Base-by-base conservation (phyloP, 139 green algal genomes). In the Trebouxia sp. region DNA sequence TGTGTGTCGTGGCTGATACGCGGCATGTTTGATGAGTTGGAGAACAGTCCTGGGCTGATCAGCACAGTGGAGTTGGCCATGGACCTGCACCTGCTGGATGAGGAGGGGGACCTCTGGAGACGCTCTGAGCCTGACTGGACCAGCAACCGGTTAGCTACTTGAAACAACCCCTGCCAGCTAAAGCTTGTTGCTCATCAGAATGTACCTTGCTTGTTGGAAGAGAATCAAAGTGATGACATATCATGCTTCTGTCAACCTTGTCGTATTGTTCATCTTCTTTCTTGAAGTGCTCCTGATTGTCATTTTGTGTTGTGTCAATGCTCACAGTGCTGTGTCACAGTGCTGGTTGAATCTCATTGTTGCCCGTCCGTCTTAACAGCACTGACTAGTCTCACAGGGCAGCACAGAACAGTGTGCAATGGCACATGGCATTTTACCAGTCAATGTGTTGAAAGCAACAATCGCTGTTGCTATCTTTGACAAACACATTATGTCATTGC, bases 1-100 rank as follows among this genome's bases (percentile, higher is more conserved):
- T 99, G 96, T 3, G 91, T 89, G 0, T 85, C 88, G 30, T 98
- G 96, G 93, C 86, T 99, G 28, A 85, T 97, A 17, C 90, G 93
- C 11, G 89, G 92, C 41, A 90, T 99, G 10, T 87, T 98, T 53
- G 95, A 98, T 81, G 88, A 95, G 77, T 78, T 86, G 17, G 75
- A 81, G 22, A 62, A 87, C 70, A 53, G 83, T 11, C 55, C 75
- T 11, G 83, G 85, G 42, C 84, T 90, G 78, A 67, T 88, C 0
- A 85, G 90, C 84, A 95, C 83, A 65, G 88, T 94, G 0, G 92
- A 95, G 83, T 94, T 97, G 58, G 87, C 90, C 1, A 74, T 97
- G 6, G 83, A 80, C 6, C 86, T 89, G 50, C 88, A 92, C 47
- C 81, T 85, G 38, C 80, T 97, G 70, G 85, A 90, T 15, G 72